Conservation (phyloP, 345 rosid genomes). For the Streptanthus diversifolius region DNA sequence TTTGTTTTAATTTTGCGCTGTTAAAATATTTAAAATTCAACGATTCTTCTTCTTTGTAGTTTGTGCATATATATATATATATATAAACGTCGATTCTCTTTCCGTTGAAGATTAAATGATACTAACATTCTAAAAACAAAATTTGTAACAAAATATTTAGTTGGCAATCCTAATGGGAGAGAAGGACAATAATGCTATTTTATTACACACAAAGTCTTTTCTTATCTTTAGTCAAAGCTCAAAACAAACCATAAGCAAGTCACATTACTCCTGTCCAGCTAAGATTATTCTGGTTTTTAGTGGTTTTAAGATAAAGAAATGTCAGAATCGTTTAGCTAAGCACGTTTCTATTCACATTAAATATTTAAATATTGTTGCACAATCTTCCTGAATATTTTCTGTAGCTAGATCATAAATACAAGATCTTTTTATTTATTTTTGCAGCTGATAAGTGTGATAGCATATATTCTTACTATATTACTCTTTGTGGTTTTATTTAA, state of each 20-base stretch:
- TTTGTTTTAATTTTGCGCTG: not conserved
- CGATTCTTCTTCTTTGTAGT: not conserved
- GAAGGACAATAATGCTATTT: not conserved
- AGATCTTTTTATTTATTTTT: not conserved
- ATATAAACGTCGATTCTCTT: not conserved
- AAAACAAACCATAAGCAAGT: not conserved
- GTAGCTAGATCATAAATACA: not conserved
- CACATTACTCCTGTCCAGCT: not conserved
- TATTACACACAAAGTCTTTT: not conserved
- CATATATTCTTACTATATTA: too few relatives aligned
- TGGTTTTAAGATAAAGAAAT: conserved; percentile 4
- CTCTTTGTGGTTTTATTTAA: too few relatives aligned
- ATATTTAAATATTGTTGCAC: not conserved
- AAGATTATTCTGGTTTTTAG: not conserved
- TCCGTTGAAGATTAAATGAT: not conserved
- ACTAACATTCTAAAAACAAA: not conserved
- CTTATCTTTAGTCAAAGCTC: not conserved
- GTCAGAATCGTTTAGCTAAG: not conserved
- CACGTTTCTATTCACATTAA: conserved; percentile 10
- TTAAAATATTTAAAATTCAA: not conserved
- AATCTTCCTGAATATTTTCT: not conserved
- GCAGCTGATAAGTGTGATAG: too few relatives aligned
- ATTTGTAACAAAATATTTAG: too few relatives aligned
- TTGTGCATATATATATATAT: too few relatives aligned
- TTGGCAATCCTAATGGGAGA: not conserved